Base-by-base conservation (phyloP, 1,284 basidiomycete species). In the Baeospora myosura region DNA sequence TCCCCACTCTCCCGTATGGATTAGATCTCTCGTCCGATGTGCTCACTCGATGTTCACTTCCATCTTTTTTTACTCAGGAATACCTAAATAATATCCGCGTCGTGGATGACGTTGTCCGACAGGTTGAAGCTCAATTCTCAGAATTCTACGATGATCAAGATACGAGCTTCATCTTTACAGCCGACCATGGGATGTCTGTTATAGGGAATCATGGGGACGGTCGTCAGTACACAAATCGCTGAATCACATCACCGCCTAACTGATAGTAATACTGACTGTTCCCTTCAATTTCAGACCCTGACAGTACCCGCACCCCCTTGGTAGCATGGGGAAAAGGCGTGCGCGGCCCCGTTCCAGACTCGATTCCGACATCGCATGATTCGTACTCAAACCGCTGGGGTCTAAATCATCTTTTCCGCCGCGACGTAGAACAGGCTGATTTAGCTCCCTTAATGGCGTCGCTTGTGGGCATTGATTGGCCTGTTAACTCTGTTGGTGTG, bases 201-300 rank as follows among this genome's bases (percentile, higher is more conserved):
- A 86, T 91, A 43, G 90, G 90, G 20, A 94, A 92, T 54, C 90
- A 94, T 48, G 90, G 90, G 2, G 90, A 94, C 52, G 90, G 90
- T 22, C 81, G 85, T 87, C 51, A 55, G 71, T 63, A 23, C 5
- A 20, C 24, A 7, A 35, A 38, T 37, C 23, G 24, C 36, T 41
- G 22, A 35, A 34, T 41, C 42, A 39, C 40, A 29, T 31, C 24
- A 41, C 25, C 32, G 44, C 16, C 35, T 7, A 47, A 28, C 8
- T 8, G 26, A 29, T 8, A 29, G 8, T 29, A 29, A 29, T 10
- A 14, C 33, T 5, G 33, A 35, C 33, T 3, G 3, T 41, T 43
- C 11, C 26, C 1, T 28, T 12, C 20, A 5, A 10, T 17, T 43
- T 7, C 46, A 88, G 86, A 93, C 51, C 89, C 88, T 0, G 88